Evolutionary conservation across 208 protist species (phyloP).

Genomic region (Polymyxa betae): DNA sequence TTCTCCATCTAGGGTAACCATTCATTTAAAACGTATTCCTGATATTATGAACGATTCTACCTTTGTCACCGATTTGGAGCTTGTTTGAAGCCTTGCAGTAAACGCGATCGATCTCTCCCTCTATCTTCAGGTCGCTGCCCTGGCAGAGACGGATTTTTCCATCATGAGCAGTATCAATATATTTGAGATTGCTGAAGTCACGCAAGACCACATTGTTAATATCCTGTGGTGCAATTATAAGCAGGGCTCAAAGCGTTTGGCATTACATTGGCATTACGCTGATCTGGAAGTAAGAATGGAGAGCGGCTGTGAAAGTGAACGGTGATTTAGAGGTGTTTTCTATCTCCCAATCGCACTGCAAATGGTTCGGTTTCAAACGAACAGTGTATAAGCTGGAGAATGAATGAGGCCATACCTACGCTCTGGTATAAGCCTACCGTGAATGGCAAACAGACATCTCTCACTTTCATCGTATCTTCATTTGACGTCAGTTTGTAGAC

Average conservation of each 20-base stretch:
- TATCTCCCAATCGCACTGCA: background rate
- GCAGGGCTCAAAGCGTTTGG: background rate
- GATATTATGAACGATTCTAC: background rate
- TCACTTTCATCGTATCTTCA: background rate
- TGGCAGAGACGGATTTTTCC: background rate
- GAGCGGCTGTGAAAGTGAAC: background rate
- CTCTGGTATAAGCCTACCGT: background rate
- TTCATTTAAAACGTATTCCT: background rate
- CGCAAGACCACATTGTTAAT: background rate
- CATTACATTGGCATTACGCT: background rate
- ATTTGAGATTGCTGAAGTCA: background rate
- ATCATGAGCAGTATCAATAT: background rate
- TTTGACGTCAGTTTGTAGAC: background rate
- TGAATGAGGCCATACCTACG: background rate
- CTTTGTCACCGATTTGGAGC: background rate
- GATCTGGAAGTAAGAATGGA: conserved; percentile 13
- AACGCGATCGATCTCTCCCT: background rate
- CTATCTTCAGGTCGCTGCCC: background rate
- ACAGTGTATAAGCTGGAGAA: background rate
- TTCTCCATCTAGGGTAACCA: background rate
- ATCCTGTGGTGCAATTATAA: background rate
- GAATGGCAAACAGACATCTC: background rate
- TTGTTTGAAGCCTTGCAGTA: background rate
- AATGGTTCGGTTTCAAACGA: background rate
- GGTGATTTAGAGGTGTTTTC: background rate